Evolutionary conservation across 257 asterid species (phyloP).

Genomic region (Fraxinus quadrangulata): DNA sequence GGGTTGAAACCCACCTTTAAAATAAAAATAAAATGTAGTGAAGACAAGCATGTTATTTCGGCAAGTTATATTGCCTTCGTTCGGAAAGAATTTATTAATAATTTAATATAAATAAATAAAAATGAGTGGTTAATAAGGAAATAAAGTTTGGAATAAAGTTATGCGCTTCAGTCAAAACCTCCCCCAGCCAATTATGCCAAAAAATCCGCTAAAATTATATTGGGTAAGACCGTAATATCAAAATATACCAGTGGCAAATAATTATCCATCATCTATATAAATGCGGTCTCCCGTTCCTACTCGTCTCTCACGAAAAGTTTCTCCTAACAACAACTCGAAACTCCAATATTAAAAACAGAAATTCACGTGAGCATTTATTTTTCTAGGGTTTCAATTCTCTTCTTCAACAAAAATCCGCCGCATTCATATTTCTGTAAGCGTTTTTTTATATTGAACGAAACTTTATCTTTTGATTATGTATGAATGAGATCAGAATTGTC

Average conservation of each 20-base stretch:
- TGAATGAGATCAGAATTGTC: background rate
- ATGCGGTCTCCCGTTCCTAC: background rate
- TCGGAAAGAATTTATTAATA: no score
- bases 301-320: background rate
- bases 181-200: background rate
- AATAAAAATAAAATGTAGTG: no score
- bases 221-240: conserved; percentile 32
- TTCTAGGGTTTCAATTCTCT: conserved; percentile 30
- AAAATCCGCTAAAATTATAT: background rate
- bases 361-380: background rate
- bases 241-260: conserved; percentile 22
- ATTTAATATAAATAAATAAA: no score
- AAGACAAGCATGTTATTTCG: no score
- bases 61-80: no score
- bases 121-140: no score
- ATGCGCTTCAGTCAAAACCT: background rate
- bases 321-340: background rate
- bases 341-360: background rate
- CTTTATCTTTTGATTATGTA: background rate
- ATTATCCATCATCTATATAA: conserved; percentile 6
- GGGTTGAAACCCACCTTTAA: no score
- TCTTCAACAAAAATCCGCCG: conserved; percentile 10
- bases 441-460: background rate
- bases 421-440: conserved; percentile 13
- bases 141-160: background rate